Evolutionary conservation across 345 rosid genomes (phyloP).

Genomic region (Boechera stricta): DNA sequence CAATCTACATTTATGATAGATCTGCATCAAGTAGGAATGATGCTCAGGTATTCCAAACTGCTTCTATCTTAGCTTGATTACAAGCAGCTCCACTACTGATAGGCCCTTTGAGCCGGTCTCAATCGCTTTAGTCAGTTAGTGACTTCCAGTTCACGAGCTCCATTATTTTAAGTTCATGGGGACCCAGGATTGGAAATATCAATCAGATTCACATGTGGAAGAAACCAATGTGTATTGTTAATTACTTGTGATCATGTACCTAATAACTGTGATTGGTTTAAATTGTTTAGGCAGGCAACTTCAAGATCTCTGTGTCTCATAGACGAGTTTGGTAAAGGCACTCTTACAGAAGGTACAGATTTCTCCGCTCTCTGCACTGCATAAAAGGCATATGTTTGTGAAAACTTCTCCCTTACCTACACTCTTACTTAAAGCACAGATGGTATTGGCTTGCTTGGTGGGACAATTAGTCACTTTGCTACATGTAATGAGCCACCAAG

Average conservation of each 20-base stretch:
- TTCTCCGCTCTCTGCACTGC: constrained; percentile 4
- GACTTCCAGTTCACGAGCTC: constrained; percentile 17
- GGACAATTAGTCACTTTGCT: constrained; percentile 78
- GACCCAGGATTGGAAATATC: constrained; percentile 10
- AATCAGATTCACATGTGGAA: constrained; percentile 20
- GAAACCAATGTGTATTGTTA: constrained; percentile 12
- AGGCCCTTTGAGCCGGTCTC: background rate
- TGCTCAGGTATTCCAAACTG: constrained; percentile 68
- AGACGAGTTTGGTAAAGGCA: constrained; percentile 99
- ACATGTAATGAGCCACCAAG: constrained; percentile 73
- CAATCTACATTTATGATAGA: constrained; percentile 98
- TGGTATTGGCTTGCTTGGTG: constrained; percentile 98
- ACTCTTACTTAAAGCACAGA: constrained; percentile 53
- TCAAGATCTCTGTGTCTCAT: constrained; percentile 83
- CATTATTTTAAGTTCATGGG: constrained; percentile 22
- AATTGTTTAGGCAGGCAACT: constrained; percentile 80
- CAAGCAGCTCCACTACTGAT: constrained; percentile 12
- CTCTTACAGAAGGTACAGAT: constrained; percentile 80
- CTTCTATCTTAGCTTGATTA: constrained; percentile 1
- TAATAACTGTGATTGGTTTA: constrained; percentile 22
- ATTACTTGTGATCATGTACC: constrained; percentile 16
- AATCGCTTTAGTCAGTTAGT: constrained; percentile 12
- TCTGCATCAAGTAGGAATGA: constrained; percentile 98
- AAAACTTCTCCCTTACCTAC: constrained; percentile 24
- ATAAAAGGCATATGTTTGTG: background rate